These are phyloP conservation scores for Tulasnella sp. DNA, from an alignment of 768 basidiomycete species.

Conservation along the genomic window DNA sequence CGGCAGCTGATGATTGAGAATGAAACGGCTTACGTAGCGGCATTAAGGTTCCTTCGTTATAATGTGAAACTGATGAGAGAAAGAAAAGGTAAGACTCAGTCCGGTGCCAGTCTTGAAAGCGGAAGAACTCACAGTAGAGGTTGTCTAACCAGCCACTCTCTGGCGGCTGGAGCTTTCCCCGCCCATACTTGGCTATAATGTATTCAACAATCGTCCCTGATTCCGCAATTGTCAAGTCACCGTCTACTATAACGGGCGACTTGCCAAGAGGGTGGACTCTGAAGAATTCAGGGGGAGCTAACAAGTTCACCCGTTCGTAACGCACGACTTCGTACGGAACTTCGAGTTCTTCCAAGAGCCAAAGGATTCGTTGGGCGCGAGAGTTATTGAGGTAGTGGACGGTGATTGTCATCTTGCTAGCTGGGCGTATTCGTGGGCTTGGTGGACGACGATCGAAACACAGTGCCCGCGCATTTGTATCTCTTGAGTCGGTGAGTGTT, in stretches of 20 bases:
- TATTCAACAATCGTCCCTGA: conserved; percentile 48
- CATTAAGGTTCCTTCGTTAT: conserved; percentile 33
- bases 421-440: neutral
- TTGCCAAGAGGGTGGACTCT: conserved; percentile 45
- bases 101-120: neutral
- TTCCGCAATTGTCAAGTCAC: conserved; percentile 42
- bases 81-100: neutral
- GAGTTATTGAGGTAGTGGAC: conserved; percentile 32
- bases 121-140: conserved; percentile 26
- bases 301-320: conserved; percentile 37
- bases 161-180: conserved; percentile 28
- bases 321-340: conserved; percentile 44
- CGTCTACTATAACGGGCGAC: conserved; percentile 48
- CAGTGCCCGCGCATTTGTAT: neutral
- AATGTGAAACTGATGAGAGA: conserved; percentile 30
- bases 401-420: conserved; percentile 5
- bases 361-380: conserved; percentile 34
- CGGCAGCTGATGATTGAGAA: neutral
- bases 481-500: neutral
- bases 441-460: neutral
- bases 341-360: conserved; percentile 47
- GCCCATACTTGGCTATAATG: conserved; percentile 42
- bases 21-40: conserved; percentile 19
- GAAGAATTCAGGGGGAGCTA: conserved; percentile 40
- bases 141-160: conserved; percentile 26